Conservation (phyloP, 2,329 filamentous ascomycete species). For the Diaporthe helianthi region DNA sequence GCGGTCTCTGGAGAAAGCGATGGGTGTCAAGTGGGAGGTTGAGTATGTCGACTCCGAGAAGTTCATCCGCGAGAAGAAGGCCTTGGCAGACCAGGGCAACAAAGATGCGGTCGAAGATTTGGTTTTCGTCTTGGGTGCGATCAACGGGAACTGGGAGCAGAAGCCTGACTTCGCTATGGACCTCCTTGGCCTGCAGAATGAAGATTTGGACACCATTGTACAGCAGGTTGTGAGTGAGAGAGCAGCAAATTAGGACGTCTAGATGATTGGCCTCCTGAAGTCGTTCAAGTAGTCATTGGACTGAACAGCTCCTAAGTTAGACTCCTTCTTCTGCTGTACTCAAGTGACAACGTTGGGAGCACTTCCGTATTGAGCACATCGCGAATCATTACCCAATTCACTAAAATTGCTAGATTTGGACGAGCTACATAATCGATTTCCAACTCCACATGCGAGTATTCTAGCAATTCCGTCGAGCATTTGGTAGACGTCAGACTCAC, state of each 20-base stretch:
- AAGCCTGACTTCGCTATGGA: slow-evolving; percentile 56
- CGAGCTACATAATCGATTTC: no score
- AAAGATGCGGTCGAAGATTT: slow-evolving; percentile 52
- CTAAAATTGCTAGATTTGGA: no score
- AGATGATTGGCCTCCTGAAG: no score
- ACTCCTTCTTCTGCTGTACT: no score
- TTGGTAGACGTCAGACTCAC: no score
- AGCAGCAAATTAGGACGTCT: background rate
- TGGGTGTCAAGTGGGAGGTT: slow-evolving; percentile 42
- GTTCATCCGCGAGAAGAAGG: slow-evolving; percentile 49
- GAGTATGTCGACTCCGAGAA: slow-evolving; percentile 46
- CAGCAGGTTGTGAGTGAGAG: slow-evolving; percentile 41
- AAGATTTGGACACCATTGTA: slow-evolving; percentile 53
- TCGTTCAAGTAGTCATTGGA: no score
- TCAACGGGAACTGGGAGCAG: slow-evolving; percentile 57
- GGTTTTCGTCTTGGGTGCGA: slow-evolving; percentile 56
- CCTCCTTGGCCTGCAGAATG: slow-evolving; percentile 53
- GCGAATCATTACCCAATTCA: background rate
- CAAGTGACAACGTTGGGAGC: no score
- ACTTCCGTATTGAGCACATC: no score
- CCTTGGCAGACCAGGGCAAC: slow-evolving; percentile 48
- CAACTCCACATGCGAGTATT: no score
- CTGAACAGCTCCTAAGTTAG: no score
- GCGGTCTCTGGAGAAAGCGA: slow-evolving; percentile 44
- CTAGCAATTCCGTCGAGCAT: no score